Percentiles rank a stretch among this genome's conserved stretches.
phyloP scores from a whole-genome alignment of 495 filamentous ascomycete genomes.

The Cercophora samala region DNA sequence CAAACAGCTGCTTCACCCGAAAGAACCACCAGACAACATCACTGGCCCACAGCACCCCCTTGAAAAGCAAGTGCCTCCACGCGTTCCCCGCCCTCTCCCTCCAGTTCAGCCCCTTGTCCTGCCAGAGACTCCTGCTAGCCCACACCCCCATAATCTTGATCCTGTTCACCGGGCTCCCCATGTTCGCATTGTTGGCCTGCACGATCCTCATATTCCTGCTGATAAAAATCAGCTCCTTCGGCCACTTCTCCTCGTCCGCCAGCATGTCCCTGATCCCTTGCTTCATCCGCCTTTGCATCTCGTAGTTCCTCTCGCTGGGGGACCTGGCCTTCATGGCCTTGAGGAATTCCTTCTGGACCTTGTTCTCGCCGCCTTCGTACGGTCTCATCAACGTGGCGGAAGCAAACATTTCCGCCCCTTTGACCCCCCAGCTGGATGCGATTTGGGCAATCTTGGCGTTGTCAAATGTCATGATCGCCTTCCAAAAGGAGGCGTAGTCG shows the following conservation, averaged over 20 bases:
- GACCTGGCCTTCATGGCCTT: conserved; percentile 52
- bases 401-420: conserved; percentile 84
- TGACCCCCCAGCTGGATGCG: conserved; percentile 77
- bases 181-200: conserved; percentile 60
- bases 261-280: conserved; percentile 81
- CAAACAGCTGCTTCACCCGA: conserved; percentile 69
- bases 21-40: conserved; percentile 83
- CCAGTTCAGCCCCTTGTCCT: conserved; percentile 48
- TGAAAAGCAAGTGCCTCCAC: conserved; percentile 73
- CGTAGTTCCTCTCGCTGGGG: conserved; percentile 66
- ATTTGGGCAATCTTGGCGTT: conserved; percentile 71
- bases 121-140: conserved; percentile 75
- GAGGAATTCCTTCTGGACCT: conserved; percentile 57
- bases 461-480: conserved; percentile 87
- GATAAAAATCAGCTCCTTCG: conserved; percentile 90
- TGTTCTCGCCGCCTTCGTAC: conserved; percentile 78
- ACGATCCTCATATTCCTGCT: conserved; percentile 94
- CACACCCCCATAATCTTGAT: conserved; percentile 92
- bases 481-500: conserved; percentile 93
- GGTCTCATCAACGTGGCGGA: conserved; percentile 84
- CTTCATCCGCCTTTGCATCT: conserved; percentile 81
- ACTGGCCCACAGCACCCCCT: conserved; percentile 67
- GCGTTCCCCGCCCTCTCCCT: conserved; percentile 51
- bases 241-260: conserved; percentile 87
- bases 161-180: conserved; percentile 90